phyloP scores from a whole-genome alignment of 2,329 filamentous ascomycete species.

The Trichoderma sp. region DNA sequence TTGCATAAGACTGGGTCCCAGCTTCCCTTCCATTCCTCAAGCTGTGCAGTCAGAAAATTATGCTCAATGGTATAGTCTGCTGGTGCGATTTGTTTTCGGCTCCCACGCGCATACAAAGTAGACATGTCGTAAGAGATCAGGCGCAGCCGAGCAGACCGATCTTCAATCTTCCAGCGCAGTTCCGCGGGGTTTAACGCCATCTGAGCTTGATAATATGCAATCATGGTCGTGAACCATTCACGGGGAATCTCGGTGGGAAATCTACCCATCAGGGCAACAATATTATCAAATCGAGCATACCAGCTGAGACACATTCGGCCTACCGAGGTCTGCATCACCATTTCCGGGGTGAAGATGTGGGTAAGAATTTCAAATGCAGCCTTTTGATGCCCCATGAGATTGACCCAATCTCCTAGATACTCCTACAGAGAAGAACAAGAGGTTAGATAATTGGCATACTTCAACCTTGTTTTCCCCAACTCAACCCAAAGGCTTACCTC shows the following conservation, averaged over 20 bases:
- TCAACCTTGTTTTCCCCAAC: constrained; percentile 3
- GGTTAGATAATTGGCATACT: not conserved
- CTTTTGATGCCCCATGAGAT: constrained; percentile 86
- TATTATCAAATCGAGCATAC: constrained; percentile 87
- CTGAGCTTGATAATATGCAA: constrained; percentile 61
- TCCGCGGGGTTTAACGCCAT: constrained; percentile 58
- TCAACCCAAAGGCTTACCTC: constrained; percentile 59
- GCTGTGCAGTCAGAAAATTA: constrained; percentile 45
- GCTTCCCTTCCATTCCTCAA: constrained; percentile 50
- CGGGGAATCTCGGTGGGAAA: constrained; percentile 69
- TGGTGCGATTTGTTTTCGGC: constrained; percentile 59
- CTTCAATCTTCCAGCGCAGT: constrained; percentile 63
- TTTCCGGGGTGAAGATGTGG: constrained; percentile 72
- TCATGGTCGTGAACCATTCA: constrained; percentile 71
- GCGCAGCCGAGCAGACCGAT: constrained; percentile 62
- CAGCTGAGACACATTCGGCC: constrained; percentile 76
- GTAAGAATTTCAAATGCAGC: constrained; percentile 80
- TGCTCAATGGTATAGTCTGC: constrained; percentile 66
- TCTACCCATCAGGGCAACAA: constrained; percentile 77
- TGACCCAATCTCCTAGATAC: constrained; percentile 93
- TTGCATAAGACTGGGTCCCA: constrained; percentile 63
- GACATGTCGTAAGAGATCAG: constrained; percentile 79
- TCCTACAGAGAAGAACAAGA: constrained; percentile 54
- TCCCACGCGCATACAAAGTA: constrained; percentile 67
- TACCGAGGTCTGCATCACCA: constrained; percentile 66